phyloP scores from a whole-genome alignment of 768 basidiomycete genomes.

The Trametes elegans region DNA sequence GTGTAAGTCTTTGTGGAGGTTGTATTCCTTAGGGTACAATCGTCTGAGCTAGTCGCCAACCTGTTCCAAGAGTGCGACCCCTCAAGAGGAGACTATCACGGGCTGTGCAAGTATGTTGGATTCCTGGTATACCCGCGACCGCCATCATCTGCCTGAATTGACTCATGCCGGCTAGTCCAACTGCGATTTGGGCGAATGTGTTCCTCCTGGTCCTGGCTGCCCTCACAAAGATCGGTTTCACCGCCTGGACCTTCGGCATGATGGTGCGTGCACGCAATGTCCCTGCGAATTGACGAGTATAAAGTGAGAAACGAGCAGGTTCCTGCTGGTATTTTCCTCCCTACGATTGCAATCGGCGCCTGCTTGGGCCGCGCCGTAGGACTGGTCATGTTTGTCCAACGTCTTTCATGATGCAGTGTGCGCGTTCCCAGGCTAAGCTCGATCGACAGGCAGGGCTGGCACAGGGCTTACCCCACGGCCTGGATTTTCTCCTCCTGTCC shows the following conservation, averaged over 20 bases:
- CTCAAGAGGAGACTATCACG: conserved; percentile 63
- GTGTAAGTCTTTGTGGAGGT: conserved; percentile 38
- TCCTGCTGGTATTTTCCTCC: conserved; percentile 75
- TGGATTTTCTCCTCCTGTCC: conserved; percentile 75
- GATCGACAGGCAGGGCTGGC: conserved; percentile 54
- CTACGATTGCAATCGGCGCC: conserved; percentile 74
- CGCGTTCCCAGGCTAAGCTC: conserved; percentile 2
- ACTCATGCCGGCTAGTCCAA: conserved; percentile 45
- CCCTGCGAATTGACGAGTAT: too few relatives aligned
- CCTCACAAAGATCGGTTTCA: conserved; percentile 55
- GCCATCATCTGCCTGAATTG: conserved; percentile 4
- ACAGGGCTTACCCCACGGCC: conserved; percentile 61
- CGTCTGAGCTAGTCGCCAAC: conserved; percentile 80
- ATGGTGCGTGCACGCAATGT: conserved; percentile 48
- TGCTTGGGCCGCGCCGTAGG: conserved; percentile 71
- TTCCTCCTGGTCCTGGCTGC: conserved; percentile 66
- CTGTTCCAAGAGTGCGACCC: conserved; percentile 83
- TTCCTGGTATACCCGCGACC: too few relatives aligned
- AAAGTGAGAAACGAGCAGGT: conserved; percentile 39
- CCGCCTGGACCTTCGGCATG: conserved; percentile 80
- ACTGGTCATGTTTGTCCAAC: conserved; percentile 52
- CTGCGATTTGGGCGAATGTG: conserved; percentile 64
- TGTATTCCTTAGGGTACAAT: conserved; percentile 70
- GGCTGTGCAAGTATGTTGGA: conserved; percentile 71
- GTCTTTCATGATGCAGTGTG: background rate